phyloP scores from a whole-genome alignment of 768 basidiomycete genomes.

The Suillus weaverae region DNA sequence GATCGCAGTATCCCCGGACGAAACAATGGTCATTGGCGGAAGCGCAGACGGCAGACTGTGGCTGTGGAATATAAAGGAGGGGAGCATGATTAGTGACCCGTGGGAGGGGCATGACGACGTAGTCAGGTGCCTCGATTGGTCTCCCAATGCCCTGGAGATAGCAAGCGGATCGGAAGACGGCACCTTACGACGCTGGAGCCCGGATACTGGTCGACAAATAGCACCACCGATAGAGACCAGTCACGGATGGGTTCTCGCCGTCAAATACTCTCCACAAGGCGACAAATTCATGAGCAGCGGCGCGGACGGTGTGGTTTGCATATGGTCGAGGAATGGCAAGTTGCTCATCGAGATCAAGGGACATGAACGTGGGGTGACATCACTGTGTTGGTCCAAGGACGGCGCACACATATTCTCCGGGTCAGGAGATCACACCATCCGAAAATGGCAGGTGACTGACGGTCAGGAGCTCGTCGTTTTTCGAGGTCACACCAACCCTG shows the following conservation, averaged over 20 bases:
- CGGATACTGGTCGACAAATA: background rate
- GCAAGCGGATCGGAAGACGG: slow-evolving; percentile 10
- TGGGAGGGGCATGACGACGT: background rate
- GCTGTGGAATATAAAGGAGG: background rate
- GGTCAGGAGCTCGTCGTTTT: background rate
- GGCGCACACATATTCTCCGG: background rate
- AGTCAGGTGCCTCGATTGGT: slow-evolving; percentile 11
- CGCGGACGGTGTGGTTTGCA: background rate
- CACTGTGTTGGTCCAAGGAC: background rate
- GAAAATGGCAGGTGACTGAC: background rate
- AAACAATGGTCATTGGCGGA: background rate
- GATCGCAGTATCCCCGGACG: background rate
- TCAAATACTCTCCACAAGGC: background rate
- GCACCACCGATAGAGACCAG: background rate
- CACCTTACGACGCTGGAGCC: slow-evolving; percentile 13
- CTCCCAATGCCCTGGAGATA: slow-evolving; percentile 14
- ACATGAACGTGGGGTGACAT: fast-evolving
- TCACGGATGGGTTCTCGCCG: background rate
- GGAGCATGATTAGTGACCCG: background rate
- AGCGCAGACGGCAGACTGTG: background rate
- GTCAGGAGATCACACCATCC: background rate
- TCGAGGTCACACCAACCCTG: background rate
- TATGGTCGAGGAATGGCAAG: background rate
- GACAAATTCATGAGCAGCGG: background rate
- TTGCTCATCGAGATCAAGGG: background rate